Percentiles rank a stretch among this genome's conserved stretches.
These are phyloP conservation scores for Talaromyces trachyspermus DNA, from an alignment of 495 filamentous ascomycete genomes.

Conservation along the genomic window DNA sequence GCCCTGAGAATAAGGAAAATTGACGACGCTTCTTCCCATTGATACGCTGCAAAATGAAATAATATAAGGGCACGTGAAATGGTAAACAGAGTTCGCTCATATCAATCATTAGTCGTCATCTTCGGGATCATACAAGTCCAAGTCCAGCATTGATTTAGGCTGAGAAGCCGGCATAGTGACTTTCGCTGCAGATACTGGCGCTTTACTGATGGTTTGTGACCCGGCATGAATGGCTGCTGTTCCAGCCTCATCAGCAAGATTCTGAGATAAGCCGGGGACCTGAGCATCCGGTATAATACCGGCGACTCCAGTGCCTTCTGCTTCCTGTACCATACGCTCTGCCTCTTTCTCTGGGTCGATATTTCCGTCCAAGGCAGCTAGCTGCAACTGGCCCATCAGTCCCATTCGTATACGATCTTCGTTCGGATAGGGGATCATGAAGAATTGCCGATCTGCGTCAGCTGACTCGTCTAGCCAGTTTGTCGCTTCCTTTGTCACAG, in stretches of 20 bases:
- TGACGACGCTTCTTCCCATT: too few relatives aligned
- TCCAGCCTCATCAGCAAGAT: slow-evolving; percentile 28
- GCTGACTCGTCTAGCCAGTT: slow-evolving; percentile 41
- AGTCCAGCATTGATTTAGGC: slow-evolving; percentile 33
- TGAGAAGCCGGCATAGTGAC: slow-evolving; percentile 19
- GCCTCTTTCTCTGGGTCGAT: slow-evolving; percentile 36
- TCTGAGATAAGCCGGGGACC: slow-evolving; percentile 15
- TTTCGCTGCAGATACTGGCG: slow-evolving; percentile 1
- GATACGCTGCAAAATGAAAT: too few relatives aligned
- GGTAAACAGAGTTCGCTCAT: too few relatives aligned
- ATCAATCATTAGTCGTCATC: slow-evolving; percentile 27
- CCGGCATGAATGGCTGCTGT: slow-evolving; percentile 31
- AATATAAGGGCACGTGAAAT: too few relatives aligned
- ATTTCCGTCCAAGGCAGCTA: slow-evolving; percentile 24
- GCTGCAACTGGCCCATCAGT: slow-evolving; percentile 39
- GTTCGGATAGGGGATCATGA: slow-evolving; percentile 41
- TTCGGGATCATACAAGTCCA: slow-evolving; percentile 42
- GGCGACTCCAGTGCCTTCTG: slow-evolving; percentile 30
- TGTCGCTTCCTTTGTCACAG: slow-evolving; percentile 37
- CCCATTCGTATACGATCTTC: slow-evolving; percentile 44
- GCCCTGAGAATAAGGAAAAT: too few relatives aligned
- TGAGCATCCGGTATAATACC: slow-evolving; percentile 16
- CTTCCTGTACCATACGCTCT: slow-evolving; percentile 34
- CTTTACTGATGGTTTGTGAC: slow-evolving; percentile 16
- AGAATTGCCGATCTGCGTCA: slow-evolving; percentile 33